Evolutionary conservation across 1,139 yeast genomes (phyloP).

Genomic region (Kurtzmaniella quercitrusa): DNA sequence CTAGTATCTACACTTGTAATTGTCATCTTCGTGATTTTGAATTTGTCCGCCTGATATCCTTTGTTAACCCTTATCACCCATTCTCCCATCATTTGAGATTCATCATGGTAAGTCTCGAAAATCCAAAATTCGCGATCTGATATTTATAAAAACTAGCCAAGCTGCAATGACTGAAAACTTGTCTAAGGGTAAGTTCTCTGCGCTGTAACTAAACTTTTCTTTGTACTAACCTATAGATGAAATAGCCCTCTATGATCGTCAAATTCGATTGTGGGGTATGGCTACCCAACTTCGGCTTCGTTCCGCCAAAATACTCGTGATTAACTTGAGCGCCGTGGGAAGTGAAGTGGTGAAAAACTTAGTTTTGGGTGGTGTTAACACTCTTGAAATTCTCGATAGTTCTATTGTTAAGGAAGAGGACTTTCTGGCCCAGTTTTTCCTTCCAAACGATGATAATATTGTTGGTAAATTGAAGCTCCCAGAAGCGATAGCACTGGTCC

Average conservation of each 20-base stretch:
- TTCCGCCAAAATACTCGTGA: constrained; percentile 63
- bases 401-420: constrained; percentile 57
- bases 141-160: background rate
- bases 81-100: too few species aligned
- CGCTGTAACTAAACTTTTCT: background rate
- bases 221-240: constrained; percentile 49
- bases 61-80: too few species aligned
- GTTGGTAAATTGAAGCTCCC: constrained; percentile 54
- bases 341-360: constrained; percentile 80
- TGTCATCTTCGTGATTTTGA: background rate
- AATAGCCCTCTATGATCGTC: constrained; percentile 90
- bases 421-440: constrained; percentile 73
- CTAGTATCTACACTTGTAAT: background rate
- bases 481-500: constrained; percentile 51
- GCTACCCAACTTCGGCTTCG: constrained; percentile 84
- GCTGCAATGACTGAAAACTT: background rate
- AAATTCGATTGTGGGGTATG: constrained; percentile 94
- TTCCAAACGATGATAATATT: constrained; percentile 46
- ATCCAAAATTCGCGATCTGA: too few species aligned
- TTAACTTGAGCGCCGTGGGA: constrained; percentile 70
- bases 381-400: constrained; percentile 65
- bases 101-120: too few species aligned
- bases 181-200: background rate
- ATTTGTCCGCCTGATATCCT: background rate
- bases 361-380: constrained; percentile 84